These are phyloP conservation scores for Candida nanaspora DNA, from an alignment of 805 yeast species.

Conservation along the genomic window DNA sequence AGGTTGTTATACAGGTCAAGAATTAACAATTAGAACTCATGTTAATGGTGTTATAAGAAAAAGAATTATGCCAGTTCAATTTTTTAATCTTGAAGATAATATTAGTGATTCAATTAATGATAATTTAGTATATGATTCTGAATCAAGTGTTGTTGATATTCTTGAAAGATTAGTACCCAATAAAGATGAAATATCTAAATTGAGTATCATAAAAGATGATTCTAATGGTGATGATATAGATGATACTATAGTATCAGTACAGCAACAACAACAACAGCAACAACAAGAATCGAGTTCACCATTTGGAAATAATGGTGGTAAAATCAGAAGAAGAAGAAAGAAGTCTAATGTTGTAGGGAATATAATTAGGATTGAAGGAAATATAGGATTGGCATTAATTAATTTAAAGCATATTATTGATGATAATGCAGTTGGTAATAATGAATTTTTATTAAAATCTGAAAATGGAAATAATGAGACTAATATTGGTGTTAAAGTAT, in stretches of 20 bases:
- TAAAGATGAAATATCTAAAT: constrained; percentile 11
- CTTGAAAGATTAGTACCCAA: background rate
- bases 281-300: constrained; percentile 26
- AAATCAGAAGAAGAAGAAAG: constrained; percentile 18
- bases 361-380: constrained; percentile 47
- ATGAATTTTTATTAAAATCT: constrained; percentile 13
- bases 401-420: constrained; percentile 28
- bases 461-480: constrained; percentile 9
- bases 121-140: constrained; percentile 2
- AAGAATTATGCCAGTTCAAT: constrained; percentile 64
- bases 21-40: constrained; percentile 80
- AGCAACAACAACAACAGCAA: background rate
- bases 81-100: constrained; percentile 16
- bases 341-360: constrained; percentile 51
- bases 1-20: constrained; percentile 98
- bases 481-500: constrained; percentile 42
- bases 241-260: too few relatives aligned
- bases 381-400: constrained; percentile 61
- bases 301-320: constrained; percentile 25
- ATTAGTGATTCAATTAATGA: constrained; percentile 3
- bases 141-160: constrained; percentile 1
- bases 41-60: constrained; percentile 81
- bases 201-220: constrained; percentile 6
- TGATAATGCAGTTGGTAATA: constrained; percentile 14
- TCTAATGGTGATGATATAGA: too few relatives aligned